These are phyloP conservation scores for Aspergillus niger DNA, from an alignment of 2,329 filamentous ascomycete species.

Conservation along the genomic window DNA sequence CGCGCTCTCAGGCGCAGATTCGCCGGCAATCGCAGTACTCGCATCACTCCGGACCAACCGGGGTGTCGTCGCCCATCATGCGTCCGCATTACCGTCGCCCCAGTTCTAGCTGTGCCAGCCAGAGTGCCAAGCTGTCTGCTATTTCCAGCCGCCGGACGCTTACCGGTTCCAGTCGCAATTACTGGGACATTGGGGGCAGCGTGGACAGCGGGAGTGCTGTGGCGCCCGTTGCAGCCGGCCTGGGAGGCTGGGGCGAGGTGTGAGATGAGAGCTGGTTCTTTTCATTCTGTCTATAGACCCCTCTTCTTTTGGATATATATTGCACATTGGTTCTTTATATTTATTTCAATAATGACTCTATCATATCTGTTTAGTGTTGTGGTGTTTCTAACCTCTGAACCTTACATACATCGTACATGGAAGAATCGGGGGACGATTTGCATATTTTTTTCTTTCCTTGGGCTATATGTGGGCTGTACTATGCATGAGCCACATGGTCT, in stretches of 20 bases:
- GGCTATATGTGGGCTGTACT: background rate
- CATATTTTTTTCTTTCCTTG: background rate
- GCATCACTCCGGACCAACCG: slow-evolving; percentile 27
- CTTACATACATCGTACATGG: background rate
- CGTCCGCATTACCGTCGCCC: slow-evolving; percentile 50
- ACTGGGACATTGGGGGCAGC: slow-evolving; percentile 87
- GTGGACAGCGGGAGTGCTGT: slow-evolving; percentile 74
- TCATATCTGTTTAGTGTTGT: slow-evolving; percentile 4
- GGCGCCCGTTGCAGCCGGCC: slow-evolving; percentile 67
- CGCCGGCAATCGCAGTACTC: slow-evolving; percentile 53
- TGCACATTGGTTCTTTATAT: slow-evolving; percentile 20
- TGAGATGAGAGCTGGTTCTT: slow-evolving; percentile 4
- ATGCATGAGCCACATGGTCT: background rate
- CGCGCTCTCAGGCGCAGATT: slow-evolving; percentile 51
- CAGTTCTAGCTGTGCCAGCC: slow-evolving; percentile 77
- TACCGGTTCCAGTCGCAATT: slow-evolving; percentile 73
- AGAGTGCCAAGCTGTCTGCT: slow-evolving; percentile 76
- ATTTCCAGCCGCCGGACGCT: slow-evolving; percentile 63
- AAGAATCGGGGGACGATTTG: background rate
- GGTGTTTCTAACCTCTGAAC: background rate
- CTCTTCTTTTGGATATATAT: background rate
- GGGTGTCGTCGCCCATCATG: slow-evolving; percentile 36
- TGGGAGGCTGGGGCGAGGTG: slow-evolving; percentile 75
- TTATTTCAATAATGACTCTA: background rate
- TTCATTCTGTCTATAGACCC: background rate